A percentile compares a stretch with the other conserved stretches of the same genome.
phyloP scores from a whole-genome alignment of 1,139 yeast genomes.

The Lodderomyces beijingensis region DNA sequence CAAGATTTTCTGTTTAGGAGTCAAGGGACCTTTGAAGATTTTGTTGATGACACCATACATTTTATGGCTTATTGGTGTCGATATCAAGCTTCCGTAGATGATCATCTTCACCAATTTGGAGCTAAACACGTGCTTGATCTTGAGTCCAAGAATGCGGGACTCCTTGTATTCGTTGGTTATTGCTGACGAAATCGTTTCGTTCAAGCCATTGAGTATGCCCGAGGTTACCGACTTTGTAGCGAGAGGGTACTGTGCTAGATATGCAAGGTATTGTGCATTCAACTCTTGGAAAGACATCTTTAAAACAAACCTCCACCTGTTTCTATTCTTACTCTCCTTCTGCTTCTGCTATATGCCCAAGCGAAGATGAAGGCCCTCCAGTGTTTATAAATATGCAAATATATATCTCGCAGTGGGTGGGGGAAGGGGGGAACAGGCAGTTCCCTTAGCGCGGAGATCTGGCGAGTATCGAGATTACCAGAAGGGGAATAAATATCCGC shows the following conservation, averaged over 20 bases:
- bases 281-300: conserved; percentile 9
- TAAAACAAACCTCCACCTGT: too few relatives aligned
- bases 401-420: too few relatives aligned
- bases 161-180: conserved; percentile 44
- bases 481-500: too few relatives aligned
- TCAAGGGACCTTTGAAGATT: conserved; percentile 36
- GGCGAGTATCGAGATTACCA: too few relatives aligned
- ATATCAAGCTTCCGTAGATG: conserved; percentile 62
- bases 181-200: conserved; percentile 54
- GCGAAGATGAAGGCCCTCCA: too few relatives aligned
- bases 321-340: too few relatives aligned
- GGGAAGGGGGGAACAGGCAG: too few relatives aligned
- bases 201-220: conserved; percentile 52
- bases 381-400: too few relatives aligned
- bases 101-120: conserved; percentile 61
- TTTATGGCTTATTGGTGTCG: conserved; percentile 73
- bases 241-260: conserved; percentile 48
- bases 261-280: conserved; percentile 34
- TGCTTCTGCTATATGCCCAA: too few relatives aligned
- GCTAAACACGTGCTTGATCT: conserved; percentile 36
- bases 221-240: conserved; percentile 60
- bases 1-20: conserved; percentile 37
- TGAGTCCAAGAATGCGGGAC: conserved; percentile 12
- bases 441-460: too few relatives aligned
- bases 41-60: conserved; percentile 43